Base-by-base conservation (phyloP, 768 basidiomycete species). In the Suillus brevipes region DNA sequence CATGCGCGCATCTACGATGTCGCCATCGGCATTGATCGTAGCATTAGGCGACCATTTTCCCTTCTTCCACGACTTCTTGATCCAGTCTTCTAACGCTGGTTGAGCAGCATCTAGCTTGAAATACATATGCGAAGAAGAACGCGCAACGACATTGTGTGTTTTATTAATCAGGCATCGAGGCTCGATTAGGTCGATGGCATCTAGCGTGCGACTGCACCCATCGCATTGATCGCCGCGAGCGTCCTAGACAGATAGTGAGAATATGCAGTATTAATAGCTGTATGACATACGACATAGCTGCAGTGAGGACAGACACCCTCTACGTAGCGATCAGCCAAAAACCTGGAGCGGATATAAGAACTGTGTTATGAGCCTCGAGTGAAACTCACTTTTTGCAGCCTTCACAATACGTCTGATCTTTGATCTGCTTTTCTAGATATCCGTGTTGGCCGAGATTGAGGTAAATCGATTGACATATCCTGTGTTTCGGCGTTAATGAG, bases 211-310 rank as follows among this genome's bases (percentile, higher is more conserved):
- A 53, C 90, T 88, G 76, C 97, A 99, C 62, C 88, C 83, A 77
- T 99, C 97, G 77, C 97, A 99, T 80, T 99, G 97, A 76, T 99
- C 97, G 9, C 97, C 97, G 42, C 97, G 91, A 40, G 97, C 97
- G 71, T 98, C 97, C 91, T 94, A 63, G 34, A 59, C 28, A 43
- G 28, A 18, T 20, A 14, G 28, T 59, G 6, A 37, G 49, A 28
- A 23, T 7, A 9, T 20, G 60, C 6, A 6, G 20, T 16, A 59
- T 25, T 28, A 20, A 20, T 20, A 42, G 38, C 2, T 43, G 40
- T 10, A 2, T 59, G 58, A 59, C 84, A 69, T 65, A 92, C 92
- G 65, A 95, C 90, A 68, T 89, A 95, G 57, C 84, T 85, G 73
- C 97, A 99, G 77, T 97, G 85, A 1, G 97, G 97, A 74, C 97